Evolutionary conservation across 2,329 filamentous ascomycete species (phyloP).

Genomic region (Teratosphaeria viscida): DNA sequence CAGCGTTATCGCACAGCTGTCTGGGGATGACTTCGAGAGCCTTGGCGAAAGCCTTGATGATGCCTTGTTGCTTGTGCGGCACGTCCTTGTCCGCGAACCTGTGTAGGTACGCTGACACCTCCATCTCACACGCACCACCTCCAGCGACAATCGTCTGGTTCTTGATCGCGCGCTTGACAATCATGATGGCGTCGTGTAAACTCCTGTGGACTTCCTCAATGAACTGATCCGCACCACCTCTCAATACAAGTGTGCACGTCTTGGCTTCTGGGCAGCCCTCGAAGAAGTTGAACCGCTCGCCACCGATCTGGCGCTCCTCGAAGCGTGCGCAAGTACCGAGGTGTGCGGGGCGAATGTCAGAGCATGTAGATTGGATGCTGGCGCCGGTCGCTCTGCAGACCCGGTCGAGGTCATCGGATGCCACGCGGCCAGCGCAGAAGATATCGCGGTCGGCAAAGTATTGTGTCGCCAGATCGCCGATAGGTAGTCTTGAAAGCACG

Average conservation of each 20-base stretch:
- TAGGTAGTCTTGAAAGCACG: constrained; percentile 91
- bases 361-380: constrained; percentile 89
- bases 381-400: constrained; percentile 92
- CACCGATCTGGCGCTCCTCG: constrained; percentile 93
- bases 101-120: constrained; percentile 87
- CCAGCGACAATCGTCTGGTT: constrained; percentile 92
- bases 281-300: constrained; percentile 97
- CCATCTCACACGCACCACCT: constrained; percentile 93
- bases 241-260: constrained; percentile 90
- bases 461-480: constrained; percentile 94
- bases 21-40: constrained; percentile 92
- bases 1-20: constrained; percentile 96
- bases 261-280: constrained; percentile 90
- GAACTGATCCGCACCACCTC: constrained; percentile 96
- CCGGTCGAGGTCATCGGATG: constrained; percentile 86
- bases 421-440: constrained; percentile 92
- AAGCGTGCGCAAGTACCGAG: constrained; percentile 84
- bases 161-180: constrained; percentile 94
- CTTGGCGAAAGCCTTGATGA: constrained; percentile 97
- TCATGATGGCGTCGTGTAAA: constrained; percentile 98
- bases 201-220: constrained; percentile 97
- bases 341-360: constrained; percentile 79
- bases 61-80: constrained; percentile 86
- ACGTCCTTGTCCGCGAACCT: constrained; percentile 86
- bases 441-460: constrained; percentile 92